These are phyloP conservation scores for Phytophthora crassamura DNA, from an alignment of 352 stramenopile genomes.

Conservation along the genomic window DNA sequence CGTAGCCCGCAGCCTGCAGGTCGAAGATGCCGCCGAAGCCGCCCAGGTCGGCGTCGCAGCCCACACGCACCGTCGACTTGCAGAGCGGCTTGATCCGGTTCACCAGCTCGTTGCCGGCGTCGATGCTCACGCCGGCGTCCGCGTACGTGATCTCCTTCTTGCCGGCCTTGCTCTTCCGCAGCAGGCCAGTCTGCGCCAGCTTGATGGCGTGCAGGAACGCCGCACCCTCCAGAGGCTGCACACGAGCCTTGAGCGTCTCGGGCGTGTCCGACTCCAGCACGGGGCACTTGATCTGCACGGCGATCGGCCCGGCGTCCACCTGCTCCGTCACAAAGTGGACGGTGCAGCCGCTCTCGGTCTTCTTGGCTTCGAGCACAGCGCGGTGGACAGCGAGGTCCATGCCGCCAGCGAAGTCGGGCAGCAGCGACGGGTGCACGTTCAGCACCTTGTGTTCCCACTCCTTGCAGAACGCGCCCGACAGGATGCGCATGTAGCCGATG, in stretches of 20 bases:
- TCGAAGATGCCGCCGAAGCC: constrained; percentile 99
- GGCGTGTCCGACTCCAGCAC: constrained; percentile 93
- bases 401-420: constrained; percentile 98
- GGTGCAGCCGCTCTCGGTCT: constrained; percentile 97
- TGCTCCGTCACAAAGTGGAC: constrained; percentile 98
- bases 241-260: constrained; percentile 96
- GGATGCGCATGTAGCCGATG: constrained; percentile 99
- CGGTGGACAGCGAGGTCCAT: constrained; percentile 99
- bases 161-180: constrained; percentile 57
- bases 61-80: constrained; percentile 95
- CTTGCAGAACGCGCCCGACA: constrained; percentile 95
- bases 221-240: constrained; percentile 96
- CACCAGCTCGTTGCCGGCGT: constrained; percentile 96
- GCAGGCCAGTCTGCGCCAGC: constrained; percentile 73
- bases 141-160: constrained; percentile 97
- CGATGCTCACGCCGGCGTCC: constrained; percentile 98
- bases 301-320: constrained; percentile 98
- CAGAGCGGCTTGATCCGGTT: constrained; percentile 98
- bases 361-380: constrained; percentile 96
- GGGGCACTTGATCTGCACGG: constrained; percentile 95
- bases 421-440: constrained; percentile 99
- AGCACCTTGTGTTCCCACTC: constrained; percentile 96
- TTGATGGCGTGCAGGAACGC: constrained; percentile 92
- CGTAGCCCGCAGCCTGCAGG: constrained; percentile 96
- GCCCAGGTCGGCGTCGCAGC: constrained; percentile 97